Conservation (phyloP, 805 yeast species). For the Myxozyma udenii region DNA sequence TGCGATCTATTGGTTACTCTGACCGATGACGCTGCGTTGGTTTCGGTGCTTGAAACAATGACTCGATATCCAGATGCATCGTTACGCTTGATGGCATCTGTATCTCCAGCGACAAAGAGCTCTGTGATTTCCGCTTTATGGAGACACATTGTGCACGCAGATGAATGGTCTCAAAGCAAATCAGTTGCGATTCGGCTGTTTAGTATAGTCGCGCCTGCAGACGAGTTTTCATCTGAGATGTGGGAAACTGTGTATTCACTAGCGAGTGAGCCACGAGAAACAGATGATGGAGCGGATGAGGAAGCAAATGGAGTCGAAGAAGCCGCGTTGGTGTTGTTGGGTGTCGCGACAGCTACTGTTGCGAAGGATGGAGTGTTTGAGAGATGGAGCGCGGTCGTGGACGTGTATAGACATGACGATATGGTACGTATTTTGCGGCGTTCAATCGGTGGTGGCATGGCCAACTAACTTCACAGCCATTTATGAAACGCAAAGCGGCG, state of each 20-base stretch:
- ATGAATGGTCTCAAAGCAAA: not conserved
- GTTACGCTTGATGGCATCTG: no score
- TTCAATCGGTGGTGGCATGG: no score
- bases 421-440: constrained; percentile 11
- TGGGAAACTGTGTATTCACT: not conserved
- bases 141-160: not conserved
- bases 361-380: constrained; percentile 29
- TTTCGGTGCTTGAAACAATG: no score
- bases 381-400: constrained; percentile 37
- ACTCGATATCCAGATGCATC: no score
- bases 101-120: no score
- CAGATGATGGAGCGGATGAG: constrained; percentile 29
- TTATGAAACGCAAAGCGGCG: constrained; percentile 47
- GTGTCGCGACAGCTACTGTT: constrained; percentile 41
- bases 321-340: constrained; percentile 52
- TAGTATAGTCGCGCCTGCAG: not conserved
- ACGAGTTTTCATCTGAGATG: not conserved
- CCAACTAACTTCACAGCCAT: no score
- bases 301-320: constrained; percentile 46
- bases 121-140: no score
- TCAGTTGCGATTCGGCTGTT: not conserved
- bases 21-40: no score
- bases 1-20: no score
- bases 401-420: constrained; percentile 42
- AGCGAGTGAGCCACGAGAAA: not conserved